phyloP scores from a whole-genome alignment of 2,329 filamentous ascomycete species.

The Drechmeria coniospora region DNA sequence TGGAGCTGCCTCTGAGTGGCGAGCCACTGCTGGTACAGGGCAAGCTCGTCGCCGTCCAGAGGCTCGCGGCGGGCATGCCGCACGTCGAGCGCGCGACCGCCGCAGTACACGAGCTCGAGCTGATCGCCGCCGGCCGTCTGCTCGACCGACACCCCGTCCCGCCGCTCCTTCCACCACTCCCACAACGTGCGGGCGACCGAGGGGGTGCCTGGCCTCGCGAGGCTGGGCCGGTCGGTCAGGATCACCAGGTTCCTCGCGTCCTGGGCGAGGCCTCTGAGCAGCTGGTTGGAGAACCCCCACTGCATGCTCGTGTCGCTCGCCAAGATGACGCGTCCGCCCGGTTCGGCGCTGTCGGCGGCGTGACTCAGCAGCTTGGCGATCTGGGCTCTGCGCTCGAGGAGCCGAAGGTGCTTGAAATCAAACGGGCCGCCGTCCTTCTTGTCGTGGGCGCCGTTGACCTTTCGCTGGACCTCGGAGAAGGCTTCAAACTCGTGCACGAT shows the following conservation, averaged over 20 bases:
- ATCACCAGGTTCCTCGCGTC: slow-evolving; percentile 74
- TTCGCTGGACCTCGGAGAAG: slow-evolving; percentile 36
- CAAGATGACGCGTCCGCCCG: slow-evolving; percentile 59
- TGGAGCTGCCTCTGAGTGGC: slow-evolving; percentile 79
- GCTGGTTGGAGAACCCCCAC: slow-evolving; percentile 85
- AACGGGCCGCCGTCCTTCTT: slow-evolving; percentile 59
- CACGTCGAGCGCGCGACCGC: slow-evolving; percentile 46
- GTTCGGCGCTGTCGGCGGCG: slow-evolving; percentile 22
- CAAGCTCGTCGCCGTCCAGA: slow-evolving; percentile 60
- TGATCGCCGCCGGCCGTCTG: slow-evolving; percentile 37
- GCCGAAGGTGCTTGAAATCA: slow-evolving; percentile 71
- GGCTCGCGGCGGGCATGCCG: slow-evolving; percentile 45
- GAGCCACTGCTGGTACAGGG: slow-evolving; percentile 80
- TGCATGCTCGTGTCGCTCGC: slow-evolving; percentile 82
- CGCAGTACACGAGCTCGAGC: slow-evolving; percentile 51
- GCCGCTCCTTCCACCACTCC: slow-evolving; percentile 60
- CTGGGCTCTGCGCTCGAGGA: slow-evolving; percentile 70
- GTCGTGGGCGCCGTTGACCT: slow-evolving; percentile 27
- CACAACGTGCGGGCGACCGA: slow-evolving; percentile 64
- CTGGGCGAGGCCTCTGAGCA: slow-evolving; percentile 57
- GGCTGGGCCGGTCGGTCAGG: slow-evolving; percentile 59
- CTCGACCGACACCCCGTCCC: slow-evolving; percentile 46
- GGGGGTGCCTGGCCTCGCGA: slow-evolving; percentile 22
- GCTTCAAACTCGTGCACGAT: slow-evolving; percentile 87
- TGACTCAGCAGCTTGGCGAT: slow-evolving; percentile 52